Base-by-base conservation (phyloP, 2,329 filamentous ascomycete genomes). In the Ophiostoma fasciatum region DNA sequence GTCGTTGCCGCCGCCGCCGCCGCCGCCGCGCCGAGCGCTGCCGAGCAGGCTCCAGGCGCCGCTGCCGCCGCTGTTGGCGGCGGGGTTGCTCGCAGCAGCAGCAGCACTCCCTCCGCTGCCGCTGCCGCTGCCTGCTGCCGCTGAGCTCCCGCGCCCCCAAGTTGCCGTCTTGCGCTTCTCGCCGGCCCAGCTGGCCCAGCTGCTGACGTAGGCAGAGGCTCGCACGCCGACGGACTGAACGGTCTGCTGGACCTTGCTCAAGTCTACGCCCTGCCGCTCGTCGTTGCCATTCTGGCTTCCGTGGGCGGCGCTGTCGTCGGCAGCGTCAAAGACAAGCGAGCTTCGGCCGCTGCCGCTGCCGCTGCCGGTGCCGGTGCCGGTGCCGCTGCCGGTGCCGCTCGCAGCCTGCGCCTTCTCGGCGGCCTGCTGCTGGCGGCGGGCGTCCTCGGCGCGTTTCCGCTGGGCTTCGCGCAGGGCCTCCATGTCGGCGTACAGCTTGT, bases 401-500 rank as follows among this genome's bases (percentile, higher is more conserved):
- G n/a, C n/a, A n/a, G n/a, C n/a, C n/a, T n/a, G n/a, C n/a, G n/a
- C n/a, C n/a, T n/a, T n/a, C n/a, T n/a, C n/a, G n/a, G n/a, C n/a
- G n/a, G n/a, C n/a, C 34, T 38, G 41, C 21, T 40, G 36, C 14
- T 38, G 36, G 22, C 48, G 46, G 44, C 61, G 60, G 32, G 61
- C 56, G 49, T 79, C 68, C 41, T 79, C 74, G 5, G 66, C 61
- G 34, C 66, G 64, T 48, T 71, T 75, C 38, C 73, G 64, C 53
- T 87, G 81, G 13, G 73, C 70, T 57, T 87, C 82, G 12, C 82
- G 68, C 58, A 84, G 71, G 3, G 73, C 62, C 55, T 96, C 88
- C 58, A 96, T 82, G 48, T 96, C 88, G 0, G 83, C 73, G 65
- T 92, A 96, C 20, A 96, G 65, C 49, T 75, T 85, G 54, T 81